phyloP scores from a whole-genome alignment of 1,284 basidiomycete genomes.

The Papiliotrema nemorosa region DNA sequence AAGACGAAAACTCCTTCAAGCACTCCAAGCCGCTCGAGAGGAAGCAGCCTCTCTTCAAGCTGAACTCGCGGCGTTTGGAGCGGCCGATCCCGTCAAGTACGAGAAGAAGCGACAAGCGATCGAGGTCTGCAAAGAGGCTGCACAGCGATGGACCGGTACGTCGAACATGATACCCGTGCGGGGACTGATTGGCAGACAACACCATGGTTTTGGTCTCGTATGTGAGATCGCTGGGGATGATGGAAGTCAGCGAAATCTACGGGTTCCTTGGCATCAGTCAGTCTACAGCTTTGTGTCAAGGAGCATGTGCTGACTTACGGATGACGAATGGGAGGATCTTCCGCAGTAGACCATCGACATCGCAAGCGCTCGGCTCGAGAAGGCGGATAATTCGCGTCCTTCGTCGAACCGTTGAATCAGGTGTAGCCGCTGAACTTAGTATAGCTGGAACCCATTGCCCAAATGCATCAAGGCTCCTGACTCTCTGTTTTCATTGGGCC shows the following conservation, averaged over 20 bases:
- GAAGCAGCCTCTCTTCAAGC: constrained; percentile 51
- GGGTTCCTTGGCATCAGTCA: constrained; percentile 34
- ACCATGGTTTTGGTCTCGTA: constrained; percentile 32
- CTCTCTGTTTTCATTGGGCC: too few relatives aligned
- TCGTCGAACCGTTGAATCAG: too few relatives aligned
- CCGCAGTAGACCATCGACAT: neutral
- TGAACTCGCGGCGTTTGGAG: constrained; percentile 63
- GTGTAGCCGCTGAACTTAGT: too few relatives aligned
- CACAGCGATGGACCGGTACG: constrained; percentile 79
- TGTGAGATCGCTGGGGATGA: constrained; percentile 15
- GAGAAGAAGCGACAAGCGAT: constrained; percentile 68
- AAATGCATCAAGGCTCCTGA: too few relatives aligned
- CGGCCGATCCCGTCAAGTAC: constrained; percentile 74
- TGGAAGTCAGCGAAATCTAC: constrained; percentile 23
- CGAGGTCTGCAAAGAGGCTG: constrained; percentile 70
- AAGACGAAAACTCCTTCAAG: constrained; percentile 54
- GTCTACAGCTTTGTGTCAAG: constrained; percentile 3
- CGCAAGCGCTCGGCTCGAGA: neutral
- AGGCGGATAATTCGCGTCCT: too few relatives aligned
- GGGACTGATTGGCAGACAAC: constrained; percentile 30
- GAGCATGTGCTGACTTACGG: neutral
- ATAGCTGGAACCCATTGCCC: too few relatives aligned
- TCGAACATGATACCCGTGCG: neutral
- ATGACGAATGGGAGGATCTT: constrained; percentile 8
- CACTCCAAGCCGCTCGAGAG: constrained; percentile 42